Conservation (phyloP, 768 basidiomycete species). For the Termitomyces sp. region DNA sequence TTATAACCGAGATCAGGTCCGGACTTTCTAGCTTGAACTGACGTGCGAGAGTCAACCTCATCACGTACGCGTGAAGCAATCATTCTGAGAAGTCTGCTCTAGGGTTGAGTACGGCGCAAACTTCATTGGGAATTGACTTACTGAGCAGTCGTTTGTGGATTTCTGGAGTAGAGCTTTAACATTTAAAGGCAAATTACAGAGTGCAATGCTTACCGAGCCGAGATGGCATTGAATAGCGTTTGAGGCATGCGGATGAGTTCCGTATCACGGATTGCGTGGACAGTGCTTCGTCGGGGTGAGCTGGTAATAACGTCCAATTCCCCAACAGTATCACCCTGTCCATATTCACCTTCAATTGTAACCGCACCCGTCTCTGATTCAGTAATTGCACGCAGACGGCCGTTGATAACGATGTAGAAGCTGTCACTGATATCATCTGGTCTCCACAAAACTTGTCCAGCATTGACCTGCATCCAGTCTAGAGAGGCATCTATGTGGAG, state of each 20-base stretch:
- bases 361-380: constrained; percentile 77
- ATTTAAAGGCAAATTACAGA: neutral
- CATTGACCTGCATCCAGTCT: constrained; percentile 97
- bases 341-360: constrained; percentile 86
- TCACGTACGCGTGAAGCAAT: constrained; percentile 90
- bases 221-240: constrained; percentile 96
- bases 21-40: constrained; percentile 43
- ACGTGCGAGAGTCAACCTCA: constrained; percentile 66
- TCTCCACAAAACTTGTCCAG: constrained; percentile 93
- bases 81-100: constrained; percentile 64
- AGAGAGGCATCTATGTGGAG: constrained; percentile 94
- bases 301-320: constrained; percentile 97
- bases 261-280: constrained; percentile 97
- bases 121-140: constrained; percentile 27
- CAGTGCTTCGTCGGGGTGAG: constrained; percentile 78
- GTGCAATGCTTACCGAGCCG: constrained; percentile 53
- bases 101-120: neutral
- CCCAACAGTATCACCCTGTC: constrained; percentile 95
- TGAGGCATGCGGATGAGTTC: constrained; percentile 96
- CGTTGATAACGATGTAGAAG: constrained; percentile 98
- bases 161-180: constrained; percentile 34
- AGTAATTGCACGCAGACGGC: constrained; percentile 84
- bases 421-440: constrained; percentile 89
- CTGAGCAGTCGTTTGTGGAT: constrained; percentile 84
- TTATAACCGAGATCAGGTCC: constrained; percentile 64